phyloP scores from a whole-genome alignment of 768 basidiomycete species.

The Pleurotus sapidus region DNA sequence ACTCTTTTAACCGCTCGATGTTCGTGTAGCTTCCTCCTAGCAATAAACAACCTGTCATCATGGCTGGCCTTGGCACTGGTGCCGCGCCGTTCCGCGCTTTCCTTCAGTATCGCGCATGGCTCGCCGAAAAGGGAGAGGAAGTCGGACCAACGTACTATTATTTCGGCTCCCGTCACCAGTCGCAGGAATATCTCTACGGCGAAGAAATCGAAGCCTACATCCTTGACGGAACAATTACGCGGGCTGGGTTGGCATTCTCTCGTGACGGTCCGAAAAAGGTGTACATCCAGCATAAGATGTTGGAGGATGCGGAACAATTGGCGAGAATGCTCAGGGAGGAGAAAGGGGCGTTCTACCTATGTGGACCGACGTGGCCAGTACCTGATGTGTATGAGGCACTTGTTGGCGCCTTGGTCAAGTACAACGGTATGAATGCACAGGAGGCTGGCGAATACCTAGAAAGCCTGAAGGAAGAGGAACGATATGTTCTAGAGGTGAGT shows the following conservation, averaged over 20 bases:
- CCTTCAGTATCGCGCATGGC: constrained; percentile 91
- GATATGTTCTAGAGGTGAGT: constrained; percentile 92
- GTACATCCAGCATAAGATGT: constrained; percentile 99
- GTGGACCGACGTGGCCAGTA: constrained; percentile 99
- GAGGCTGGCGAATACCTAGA: constrained; percentile 83
- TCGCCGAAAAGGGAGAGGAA: constrained; percentile 68
- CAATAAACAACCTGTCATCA: constrained; percentile 88
- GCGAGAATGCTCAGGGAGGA: constrained; percentile 71
- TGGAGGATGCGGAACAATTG: constrained; percentile 78
- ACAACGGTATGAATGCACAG: constrained; percentile 59
- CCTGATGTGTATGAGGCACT: constrained; percentile 96
- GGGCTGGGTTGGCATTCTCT: constrained; percentile 94
- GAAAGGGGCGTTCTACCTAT: constrained; percentile 89
- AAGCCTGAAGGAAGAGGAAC: constrained; percentile 91
- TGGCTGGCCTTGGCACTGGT: constrained; percentile 98
- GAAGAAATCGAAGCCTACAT: constrained; percentile 96
- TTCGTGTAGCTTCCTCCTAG: constrained; percentile 71
- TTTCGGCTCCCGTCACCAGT: constrained; percentile 95
- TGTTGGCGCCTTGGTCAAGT: constrained; percentile 73
- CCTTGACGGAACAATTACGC: constrained; percentile 77
- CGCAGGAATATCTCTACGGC: constrained; percentile 95
- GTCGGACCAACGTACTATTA: constrained; percentile 97
- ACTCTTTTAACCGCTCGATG: neutral
- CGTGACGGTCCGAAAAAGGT: constrained; percentile 91
- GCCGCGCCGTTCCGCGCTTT: constrained; percentile 99